These are phyloP conservation scores for Boehmeria nivea DNA, from an alignment of 306 rosid genomes.

Conservation along the genomic window DNA sequence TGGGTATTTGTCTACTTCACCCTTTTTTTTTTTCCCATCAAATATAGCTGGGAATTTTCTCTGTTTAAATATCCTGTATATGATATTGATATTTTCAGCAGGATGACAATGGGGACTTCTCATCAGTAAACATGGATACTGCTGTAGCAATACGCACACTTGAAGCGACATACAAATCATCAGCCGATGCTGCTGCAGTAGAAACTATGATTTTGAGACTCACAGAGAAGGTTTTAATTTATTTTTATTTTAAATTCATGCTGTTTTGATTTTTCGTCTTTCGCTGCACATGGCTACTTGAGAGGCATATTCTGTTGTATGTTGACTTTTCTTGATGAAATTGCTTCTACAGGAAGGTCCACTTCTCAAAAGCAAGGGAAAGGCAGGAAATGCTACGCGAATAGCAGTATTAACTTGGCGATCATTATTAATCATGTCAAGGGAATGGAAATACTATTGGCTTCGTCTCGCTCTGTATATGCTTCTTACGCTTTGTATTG, in stretches of 20 bases:
- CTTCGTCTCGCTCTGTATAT: constrained; percentile 88
- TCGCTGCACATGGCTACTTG: not conserved
- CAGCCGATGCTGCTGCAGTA: constrained; percentile 88
- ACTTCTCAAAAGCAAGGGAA: constrained; percentile 88
- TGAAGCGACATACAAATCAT: constrained; percentile 93
- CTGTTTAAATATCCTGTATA: too few species aligned
- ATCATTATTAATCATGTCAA: constrained; percentile 88
- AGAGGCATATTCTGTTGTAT: not conserved
- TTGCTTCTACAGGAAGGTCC: constrained; percentile 79
- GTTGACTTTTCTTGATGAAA: constrained; percentile 23
- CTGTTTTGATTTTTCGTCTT: not conserved
- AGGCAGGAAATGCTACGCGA: constrained; percentile 65
- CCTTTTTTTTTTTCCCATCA: not conserved
- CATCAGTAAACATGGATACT: constrained; percentile 97
- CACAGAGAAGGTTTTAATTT: constrained; percentile 61
- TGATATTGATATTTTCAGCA: constrained; percentile 27
- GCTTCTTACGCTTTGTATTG: constrained; percentile 76
- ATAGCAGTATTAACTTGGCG: constrained; percentile 95
- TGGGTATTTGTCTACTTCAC: too few species aligned
- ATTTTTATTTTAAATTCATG: not conserved
- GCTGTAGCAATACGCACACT: constrained; percentile 99
- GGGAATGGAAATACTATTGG: constrained; percentile 99
- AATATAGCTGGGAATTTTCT: not conserved
- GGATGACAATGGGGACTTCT: constrained; percentile 95
- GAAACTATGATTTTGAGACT: constrained; percentile 86